Percentiles rank a stretch among this genome's conserved stretches.
Evolutionary conservation across 768 basidiomycete genomes (phyloP).

Genomic region (Thelephora ganbajun): DNA sequence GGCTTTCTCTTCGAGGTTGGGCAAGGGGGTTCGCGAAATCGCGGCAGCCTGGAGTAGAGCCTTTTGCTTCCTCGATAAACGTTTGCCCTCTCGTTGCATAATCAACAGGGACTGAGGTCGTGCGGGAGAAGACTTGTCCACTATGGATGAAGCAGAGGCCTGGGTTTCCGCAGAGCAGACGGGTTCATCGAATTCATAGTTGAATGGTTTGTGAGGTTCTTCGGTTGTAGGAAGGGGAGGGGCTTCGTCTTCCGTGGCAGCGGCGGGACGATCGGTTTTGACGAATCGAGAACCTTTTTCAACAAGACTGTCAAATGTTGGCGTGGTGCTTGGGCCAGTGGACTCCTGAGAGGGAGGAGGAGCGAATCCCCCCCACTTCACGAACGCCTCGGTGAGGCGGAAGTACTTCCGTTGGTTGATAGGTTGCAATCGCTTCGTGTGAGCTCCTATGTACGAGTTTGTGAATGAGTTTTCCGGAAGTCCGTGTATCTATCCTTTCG

Average conservation of each 20-base stretch:
- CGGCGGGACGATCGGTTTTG: too few relatives aligned
- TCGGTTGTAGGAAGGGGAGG: background rate
- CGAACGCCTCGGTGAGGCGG: constrained; percentile 5
- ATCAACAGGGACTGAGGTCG: background rate
- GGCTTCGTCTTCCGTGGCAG: too few relatives aligned
- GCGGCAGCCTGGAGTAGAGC: background rate
- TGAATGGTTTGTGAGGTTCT: background rate
- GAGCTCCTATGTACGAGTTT: background rate
- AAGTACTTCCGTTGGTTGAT: background rate
- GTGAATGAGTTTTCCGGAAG: too few relatives aligned
- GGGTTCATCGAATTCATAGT: background rate
- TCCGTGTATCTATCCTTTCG: background rate
- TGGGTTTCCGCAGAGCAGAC: background rate
- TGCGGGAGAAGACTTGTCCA: background rate
- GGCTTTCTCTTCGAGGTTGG: background rate
- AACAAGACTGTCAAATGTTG: too few relatives aligned
- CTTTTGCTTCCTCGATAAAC: background rate
- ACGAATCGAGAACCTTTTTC: too few relatives aligned
- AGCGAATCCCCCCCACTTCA: constrained; percentile 11
- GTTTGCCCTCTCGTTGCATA: background rate
- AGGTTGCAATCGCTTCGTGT: background rate
- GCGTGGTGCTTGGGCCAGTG: too few relatives aligned
- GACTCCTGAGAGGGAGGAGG: background rate
- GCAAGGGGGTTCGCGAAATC: background rate
- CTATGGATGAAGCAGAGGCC: background rate